Evolutionary conservation across 441 rosid genomes (phyloP), one percentile per base, ranked within the genome.

Genomic region (Arabidopsis hybrid): DNA sequence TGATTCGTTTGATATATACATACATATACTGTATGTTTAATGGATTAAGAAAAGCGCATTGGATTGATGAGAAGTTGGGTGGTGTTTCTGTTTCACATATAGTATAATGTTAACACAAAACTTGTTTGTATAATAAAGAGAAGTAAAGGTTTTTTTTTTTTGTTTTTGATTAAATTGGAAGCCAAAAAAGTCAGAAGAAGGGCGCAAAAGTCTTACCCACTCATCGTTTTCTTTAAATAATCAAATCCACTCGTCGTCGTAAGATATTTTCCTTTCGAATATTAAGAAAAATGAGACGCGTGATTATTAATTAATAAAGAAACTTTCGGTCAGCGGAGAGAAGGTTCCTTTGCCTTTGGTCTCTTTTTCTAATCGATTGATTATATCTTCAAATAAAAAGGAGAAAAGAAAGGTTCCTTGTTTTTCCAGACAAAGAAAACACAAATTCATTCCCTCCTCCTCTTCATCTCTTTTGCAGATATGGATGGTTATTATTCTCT

Each of bases 401-500:
- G 26, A 21, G 26, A 11, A 9, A 51, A 51, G 4, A 7, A 18
- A 6, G 34, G 14, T 8, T 8, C 12, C 1, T 1, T 39, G 5
- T 4, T 13, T 40, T 71, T 7, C 43, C 51, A 49, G 58, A 36
- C 34, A 3, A 60, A 46, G 11, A 12, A 65, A 11, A 18, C 34
- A 21, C 0, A 21, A 9, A 65, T 12, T 35, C 13, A 84, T 18
- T 34, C 32, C 43, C 31, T 32, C 56, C 1, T 14, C n/a, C 5
- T 18, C 7, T 32, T 21, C 26, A 21, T 21, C 26, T 53, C 39
- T 13, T 13, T 17, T 29, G 31, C 31, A 38, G 64, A 38, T 2
- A 82, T 82, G 84, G 86, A 61, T 79, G 34, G n/a, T 21, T 53
- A 39, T 10, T 42, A 60, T 47, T 50, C 26, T 84, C 69, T 82